Conservation (phyloP, 805 yeast species). For the Myxozyma nipponensis region DNA sequence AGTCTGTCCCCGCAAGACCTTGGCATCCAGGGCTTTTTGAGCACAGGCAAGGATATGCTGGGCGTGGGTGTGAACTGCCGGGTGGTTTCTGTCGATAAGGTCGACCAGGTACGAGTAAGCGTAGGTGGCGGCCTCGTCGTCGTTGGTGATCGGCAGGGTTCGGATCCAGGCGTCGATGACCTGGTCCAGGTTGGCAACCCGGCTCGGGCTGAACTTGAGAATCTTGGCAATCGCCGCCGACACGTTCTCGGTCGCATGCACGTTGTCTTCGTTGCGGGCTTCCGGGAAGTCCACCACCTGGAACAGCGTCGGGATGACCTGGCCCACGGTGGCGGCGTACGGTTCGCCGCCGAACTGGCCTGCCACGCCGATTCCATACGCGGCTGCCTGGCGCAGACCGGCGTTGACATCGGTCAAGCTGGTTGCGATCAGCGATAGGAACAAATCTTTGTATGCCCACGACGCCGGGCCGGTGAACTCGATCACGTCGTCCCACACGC, state of each 20-base stretch:
- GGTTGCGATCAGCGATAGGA: conserved; percentile 61
- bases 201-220: conserved; percentile 47
- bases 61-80: conserved; percentile 50
- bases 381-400: conserved; percentile 79
- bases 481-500: conserved; percentile 73
- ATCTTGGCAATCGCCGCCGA: conserved; percentile 80
- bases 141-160: conserved; percentile 76
- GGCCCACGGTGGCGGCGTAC: conserved; percentile 60
- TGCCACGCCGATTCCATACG: conserved; percentile 77
- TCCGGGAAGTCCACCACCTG: conserved; percentile 72
- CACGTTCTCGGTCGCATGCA: conserved; percentile 83
- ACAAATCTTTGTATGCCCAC: conserved; percentile 58
- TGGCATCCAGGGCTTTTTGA: conserved; percentile 19
- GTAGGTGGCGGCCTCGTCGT: conserved; percentile 83
- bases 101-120: conserved; percentile 72
- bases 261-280: conserved; percentile 78
- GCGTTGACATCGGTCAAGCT: conserved; percentile 47
- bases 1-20: conserved; percentile 22
- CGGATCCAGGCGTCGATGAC: conserved; percentile 73
- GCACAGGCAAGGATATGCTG: conserved; percentile 36
- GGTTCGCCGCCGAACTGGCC: conserved; percentile 73
- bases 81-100: conserved; percentile 64
- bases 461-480: conserved; percentile 75
- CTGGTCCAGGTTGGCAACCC: conserved; percentile 52
- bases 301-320: conserved; percentile 70